Conservation (phyloP, 768 basidiomycete genomes). For the Leccinum ochraceum region DNA sequence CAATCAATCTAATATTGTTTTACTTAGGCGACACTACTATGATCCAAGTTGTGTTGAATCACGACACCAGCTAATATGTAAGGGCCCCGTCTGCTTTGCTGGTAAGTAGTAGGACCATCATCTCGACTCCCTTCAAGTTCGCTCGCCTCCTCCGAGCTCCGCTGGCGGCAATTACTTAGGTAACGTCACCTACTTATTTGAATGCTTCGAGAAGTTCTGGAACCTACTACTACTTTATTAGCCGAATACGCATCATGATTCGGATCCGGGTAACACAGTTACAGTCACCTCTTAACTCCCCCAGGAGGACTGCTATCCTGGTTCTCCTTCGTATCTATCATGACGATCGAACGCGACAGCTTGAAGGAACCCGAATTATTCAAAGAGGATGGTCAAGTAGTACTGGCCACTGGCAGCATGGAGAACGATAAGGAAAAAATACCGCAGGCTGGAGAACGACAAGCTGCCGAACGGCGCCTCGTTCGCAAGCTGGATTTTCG, state of each 20-base stretch:
- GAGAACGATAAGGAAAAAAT: background rate
- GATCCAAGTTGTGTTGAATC: too few relatives aligned
- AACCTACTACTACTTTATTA: background rate
- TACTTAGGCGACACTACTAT: too few relatives aligned
- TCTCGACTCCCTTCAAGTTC: too few relatives aligned
- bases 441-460: slow-evolving; percentile 11
- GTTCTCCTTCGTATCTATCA: slow-evolving; percentile 2
- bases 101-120: too few relatives aligned
- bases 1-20: too few relatives aligned
- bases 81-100: too few relatives aligned
- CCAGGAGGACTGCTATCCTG: background rate
- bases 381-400: background rate
- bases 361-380: slow-evolving; percentile 15
- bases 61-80: too few relatives aligned
- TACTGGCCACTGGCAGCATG: background rate
- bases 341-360: slow-evolving; percentile 16
- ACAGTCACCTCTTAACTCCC: slow-evolving; percentile 1
- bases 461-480: slow-evolving; percentile 33
- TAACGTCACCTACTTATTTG: background rate
- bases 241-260: background rate
- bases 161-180: background rate
- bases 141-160: too few relatives aligned
- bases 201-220: background rate
- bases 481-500: slow-evolving; percentile 57
- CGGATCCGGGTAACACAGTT: background rate